phyloP scores from a whole-genome alignment of 2,329 filamentous ascomycete species.

The Bipolaris sorokiniana region DNA sequence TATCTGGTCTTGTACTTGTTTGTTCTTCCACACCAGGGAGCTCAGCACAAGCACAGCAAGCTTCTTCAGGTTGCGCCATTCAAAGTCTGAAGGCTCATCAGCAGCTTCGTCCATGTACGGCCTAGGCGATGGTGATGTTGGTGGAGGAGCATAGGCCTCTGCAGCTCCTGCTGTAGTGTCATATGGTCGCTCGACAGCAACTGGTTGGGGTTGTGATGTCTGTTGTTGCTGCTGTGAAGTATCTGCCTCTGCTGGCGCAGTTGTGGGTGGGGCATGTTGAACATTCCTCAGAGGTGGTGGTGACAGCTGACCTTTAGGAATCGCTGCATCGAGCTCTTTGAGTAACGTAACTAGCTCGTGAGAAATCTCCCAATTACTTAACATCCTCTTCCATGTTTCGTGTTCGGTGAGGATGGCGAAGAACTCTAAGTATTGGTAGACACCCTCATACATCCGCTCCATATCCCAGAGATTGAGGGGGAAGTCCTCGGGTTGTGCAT shows the following conservation, averaged over 20 bases:
- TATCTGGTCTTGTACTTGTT: slow-evolving; percentile 85
- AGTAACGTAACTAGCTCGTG: slow-evolving; percentile 88
- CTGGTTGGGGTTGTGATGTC: slow-evolving; percentile 43
- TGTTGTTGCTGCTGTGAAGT: slow-evolving; percentile 24
- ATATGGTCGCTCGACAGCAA: slow-evolving; percentile 70
- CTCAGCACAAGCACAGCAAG: slow-evolving; percentile 90
- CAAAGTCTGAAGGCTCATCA: slow-evolving; percentile 69
- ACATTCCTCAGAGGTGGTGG: slow-evolving; percentile 64
- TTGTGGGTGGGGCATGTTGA: slow-evolving; percentile 40
- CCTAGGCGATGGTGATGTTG: slow-evolving; percentile 45
- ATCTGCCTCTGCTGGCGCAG: slow-evolving; percentile 33
- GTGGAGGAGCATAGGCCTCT: slow-evolving; percentile 51
- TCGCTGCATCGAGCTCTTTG: slow-evolving; percentile 84
- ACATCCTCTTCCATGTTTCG: slow-evolving; percentile 77
- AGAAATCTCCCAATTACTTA: slow-evolving; percentile 90
- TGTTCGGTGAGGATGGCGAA: slow-evolving; percentile 88
- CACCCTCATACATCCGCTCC: slow-evolving; percentile 92
- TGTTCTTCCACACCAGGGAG: slow-evolving; percentile 84
- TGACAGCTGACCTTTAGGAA: slow-evolving; percentile 66
- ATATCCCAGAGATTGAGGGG: slow-evolving; percentile 97
- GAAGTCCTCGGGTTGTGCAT: slow-evolving; percentile 82
- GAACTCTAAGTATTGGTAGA: slow-evolving; percentile 94
- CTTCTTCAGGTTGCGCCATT: slow-evolving; percentile 86
- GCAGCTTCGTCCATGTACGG: slow-evolving; percentile 55
- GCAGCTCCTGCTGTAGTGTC: slow-evolving; percentile 56